Evolutionary conservation across 805 yeast genomes (phyloP), one percentile per base, ranked within the genome.

Genomic region (Peterozyma xylosa): DNA sequence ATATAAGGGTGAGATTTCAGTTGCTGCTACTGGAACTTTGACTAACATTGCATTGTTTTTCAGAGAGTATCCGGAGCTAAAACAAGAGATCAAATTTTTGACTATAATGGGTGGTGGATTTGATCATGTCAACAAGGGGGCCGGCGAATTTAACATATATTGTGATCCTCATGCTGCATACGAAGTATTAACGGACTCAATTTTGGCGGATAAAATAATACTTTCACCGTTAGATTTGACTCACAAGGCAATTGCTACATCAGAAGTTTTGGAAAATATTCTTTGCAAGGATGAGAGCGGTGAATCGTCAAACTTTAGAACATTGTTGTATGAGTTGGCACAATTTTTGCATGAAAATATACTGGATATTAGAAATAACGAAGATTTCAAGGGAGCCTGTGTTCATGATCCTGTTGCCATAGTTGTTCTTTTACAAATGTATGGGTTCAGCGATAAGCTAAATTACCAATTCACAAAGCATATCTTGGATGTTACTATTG

Each of bases 371-470:
- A 35, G 60, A 62, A 21, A 54, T 58, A 36, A 70, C 67, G 49
- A 71, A 68, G 66, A 74, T 57, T 46, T 50, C 17, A 48, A 58
- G 5, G 91, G 93, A 0, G 89, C 93, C 3, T 87, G 89, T 1
- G 70, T 86, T 1, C 95, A 87, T 59, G 96, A 86, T 58, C 91
- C 93, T 1, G 64, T 85, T 41, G 86, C 95, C 1, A 65, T 84
- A 9, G 76, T 74, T 41, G 78, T 78, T 0, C 53, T 86, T 33
- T 57, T 86, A 41, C 74, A 76, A 17, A 56, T 76, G 40, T 58
- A 66, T 40, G 55, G 56, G 9, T 47, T 43, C 5, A 38, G 44
- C 13, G 52, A 53, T 14, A 16, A 37, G 6, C 37, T 63, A 9
- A 49, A 50, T 3, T 53, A 48, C 37, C 45, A 43, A 29, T 55